A percentile compares a stretch with the other conserved stretches of the same genome.
Conservation (phyloP, 495 filamentous ascomycete species). For the Rusavskia elegans region DNA sequence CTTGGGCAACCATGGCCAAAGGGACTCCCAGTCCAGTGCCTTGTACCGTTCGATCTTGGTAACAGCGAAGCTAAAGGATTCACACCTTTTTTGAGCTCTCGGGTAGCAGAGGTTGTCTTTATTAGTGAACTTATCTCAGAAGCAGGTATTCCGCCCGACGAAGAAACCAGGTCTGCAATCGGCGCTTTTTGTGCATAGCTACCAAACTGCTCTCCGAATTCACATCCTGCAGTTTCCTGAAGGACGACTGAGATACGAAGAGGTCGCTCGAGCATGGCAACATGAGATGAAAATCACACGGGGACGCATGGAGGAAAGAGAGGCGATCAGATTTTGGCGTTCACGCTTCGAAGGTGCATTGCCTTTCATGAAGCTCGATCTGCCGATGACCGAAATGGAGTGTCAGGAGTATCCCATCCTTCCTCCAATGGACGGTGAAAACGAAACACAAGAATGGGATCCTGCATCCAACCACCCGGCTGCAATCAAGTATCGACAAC, state of each 20-base stretch:
- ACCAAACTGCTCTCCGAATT: neutral
- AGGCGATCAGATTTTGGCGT: neutral
- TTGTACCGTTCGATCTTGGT: neutral
- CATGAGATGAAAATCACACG: neutral
- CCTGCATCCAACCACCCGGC: neutral
- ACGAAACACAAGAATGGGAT: neutral
- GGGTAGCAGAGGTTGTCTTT: neutral
- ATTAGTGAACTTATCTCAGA: neutral
- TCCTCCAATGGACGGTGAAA: neutral
- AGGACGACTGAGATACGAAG: neutral
- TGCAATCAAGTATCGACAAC: neutral
- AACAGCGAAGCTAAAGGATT: neutral
- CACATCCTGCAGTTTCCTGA: neutral
- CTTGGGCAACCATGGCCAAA: neutral
- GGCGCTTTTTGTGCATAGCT: neutral
- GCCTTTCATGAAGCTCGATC: neutral
- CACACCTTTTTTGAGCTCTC: neutral
- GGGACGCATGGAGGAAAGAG: neutral
- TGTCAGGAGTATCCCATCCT: neutral
- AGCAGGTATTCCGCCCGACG: neutral
- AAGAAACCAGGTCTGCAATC: neutral
- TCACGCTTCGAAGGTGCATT: neutral
- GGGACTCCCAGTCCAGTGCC: neutral
- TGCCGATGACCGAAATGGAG: neutral
- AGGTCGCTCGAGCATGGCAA: neutral